A percentile compares a stretch with the other conserved stretches of the same genome.
Conservation (phyloP, 805 yeast genomes). For the Saccharomyces jurei region DNA sequence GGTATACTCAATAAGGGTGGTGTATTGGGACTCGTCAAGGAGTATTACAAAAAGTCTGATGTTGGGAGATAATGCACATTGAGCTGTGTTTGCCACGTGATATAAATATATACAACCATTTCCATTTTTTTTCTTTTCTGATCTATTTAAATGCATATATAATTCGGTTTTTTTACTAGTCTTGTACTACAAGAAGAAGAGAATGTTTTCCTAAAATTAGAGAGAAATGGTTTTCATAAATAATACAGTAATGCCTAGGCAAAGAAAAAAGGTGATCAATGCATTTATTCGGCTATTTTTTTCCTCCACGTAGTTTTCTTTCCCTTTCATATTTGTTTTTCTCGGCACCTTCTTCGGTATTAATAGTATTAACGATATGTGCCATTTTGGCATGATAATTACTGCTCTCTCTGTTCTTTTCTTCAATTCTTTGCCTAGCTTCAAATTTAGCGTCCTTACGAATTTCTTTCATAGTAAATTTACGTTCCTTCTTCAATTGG, state of each 20-base stretch:
- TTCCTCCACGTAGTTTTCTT: slow-evolving; percentile 52
- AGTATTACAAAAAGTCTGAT: slow-evolving; percentile 52
- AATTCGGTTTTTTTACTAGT: neutral
- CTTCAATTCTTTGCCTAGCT: slow-evolving; percentile 75
- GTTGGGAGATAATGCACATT: slow-evolving; percentile 12
- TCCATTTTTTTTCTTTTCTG: neutral
- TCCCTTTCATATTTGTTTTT: slow-evolving; percentile 88
- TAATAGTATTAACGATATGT: slow-evolving; percentile 73
- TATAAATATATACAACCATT: neutral
- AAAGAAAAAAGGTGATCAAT: neutral
- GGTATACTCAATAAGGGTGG: slow-evolving; percentile 32
- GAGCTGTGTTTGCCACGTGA: neutral
- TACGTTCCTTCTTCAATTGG: slow-evolving; percentile 85
- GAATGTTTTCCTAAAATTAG: neutral
- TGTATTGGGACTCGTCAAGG: slow-evolving; percentile 73
- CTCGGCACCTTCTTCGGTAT: slow-evolving; percentile 91
- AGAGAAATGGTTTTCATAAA: neutral
- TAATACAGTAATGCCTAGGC: neutral
- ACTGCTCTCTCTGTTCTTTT: slow-evolving; percentile 63
- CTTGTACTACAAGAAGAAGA: neutral
- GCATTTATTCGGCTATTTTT: slow-evolving; percentile 22
- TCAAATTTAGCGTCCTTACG: slow-evolving; percentile 83
- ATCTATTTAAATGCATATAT: neutral
- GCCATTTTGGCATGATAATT: slow-evolving; percentile 90
- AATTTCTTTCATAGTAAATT: slow-evolving; percentile 78